Evolutionary conservation across 2,329 filamentous ascomycete genomes (phyloP).

Genomic region (Pseudogymnoascus sp.): DNA sequence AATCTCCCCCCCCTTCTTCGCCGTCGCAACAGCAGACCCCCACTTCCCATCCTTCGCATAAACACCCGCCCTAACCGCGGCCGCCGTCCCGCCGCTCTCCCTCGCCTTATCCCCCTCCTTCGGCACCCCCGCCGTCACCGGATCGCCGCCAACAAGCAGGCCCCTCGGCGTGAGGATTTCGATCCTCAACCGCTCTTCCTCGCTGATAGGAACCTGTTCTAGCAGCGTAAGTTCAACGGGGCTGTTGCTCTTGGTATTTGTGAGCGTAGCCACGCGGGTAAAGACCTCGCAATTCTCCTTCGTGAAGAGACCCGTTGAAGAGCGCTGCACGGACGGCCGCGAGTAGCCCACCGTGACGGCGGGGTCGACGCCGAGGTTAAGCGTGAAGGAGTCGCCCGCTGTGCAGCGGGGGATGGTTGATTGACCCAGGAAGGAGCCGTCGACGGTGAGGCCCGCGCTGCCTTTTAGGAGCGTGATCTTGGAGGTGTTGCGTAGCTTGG

Average conservation of each 20-base stretch:
- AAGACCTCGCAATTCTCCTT: constrained; percentile 48
- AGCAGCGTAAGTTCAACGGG: constrained; percentile 43
- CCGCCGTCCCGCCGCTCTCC: neutral
- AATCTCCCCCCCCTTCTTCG: constrained; percentile 52
- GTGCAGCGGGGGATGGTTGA: constrained; percentile 48
- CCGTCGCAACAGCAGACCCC: constrained; percentile 46
- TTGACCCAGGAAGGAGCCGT: constrained; percentile 55
- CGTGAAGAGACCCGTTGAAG: constrained; percentile 44
- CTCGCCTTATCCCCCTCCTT: neutral
- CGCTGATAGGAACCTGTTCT: constrained; percentile 55
- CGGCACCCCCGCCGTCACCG: constrained; percentile 32
- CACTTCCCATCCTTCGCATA: constrained; percentile 33
- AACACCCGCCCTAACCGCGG: constrained; percentile 16
- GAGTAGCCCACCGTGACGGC: constrained; percentile 48
- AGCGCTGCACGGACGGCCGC: constrained; percentile 46
- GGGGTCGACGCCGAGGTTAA: constrained; percentile 54
- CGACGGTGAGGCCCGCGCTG: constrained; percentile 51
- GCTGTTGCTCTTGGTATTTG: constrained; percentile 41
- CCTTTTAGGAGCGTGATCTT: constrained; percentile 50
- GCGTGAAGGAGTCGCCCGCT: constrained; percentile 44
- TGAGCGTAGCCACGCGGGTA: constrained; percentile 41
- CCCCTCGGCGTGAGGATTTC: constrained; percentile 44
- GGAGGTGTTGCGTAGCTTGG: constrained; percentile 48
- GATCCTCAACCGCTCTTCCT: constrained; percentile 51
- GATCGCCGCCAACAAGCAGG: constrained; percentile 34